phyloP scores from a whole-genome alignment of 345 rosid species.

The Eucalyptus rudis region DNA sequence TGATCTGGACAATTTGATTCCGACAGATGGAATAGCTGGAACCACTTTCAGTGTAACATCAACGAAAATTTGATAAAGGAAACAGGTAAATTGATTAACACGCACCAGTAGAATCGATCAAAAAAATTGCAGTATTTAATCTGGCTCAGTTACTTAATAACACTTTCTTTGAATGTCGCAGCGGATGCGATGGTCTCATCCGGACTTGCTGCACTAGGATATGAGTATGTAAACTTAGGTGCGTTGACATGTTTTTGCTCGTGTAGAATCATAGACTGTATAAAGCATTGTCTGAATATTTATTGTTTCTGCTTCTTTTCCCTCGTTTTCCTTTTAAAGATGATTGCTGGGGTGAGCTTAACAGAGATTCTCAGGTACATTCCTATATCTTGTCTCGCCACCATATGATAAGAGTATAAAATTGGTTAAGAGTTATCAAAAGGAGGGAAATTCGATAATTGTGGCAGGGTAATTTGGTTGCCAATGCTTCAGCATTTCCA shows the following conservation, averaged over 20 bases:
- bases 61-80: slow-evolving; percentile 30
- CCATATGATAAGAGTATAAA: neutral
- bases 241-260: neutral
- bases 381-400: neutral
- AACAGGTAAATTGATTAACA: slow-evolving; percentile 15
- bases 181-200: slow-evolving; percentile 49
- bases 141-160: neutral
- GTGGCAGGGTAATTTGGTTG: slow-evolving; percentile 27
- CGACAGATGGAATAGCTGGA: slow-evolving; percentile 55
- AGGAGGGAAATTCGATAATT: neutral
- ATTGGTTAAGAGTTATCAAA: neutral
- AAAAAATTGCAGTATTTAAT: neutral
- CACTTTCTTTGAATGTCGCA: neutral
- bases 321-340: neutral
- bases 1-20: neutral
- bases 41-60: slow-evolving; percentile 30
- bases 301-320: neutral
- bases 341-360: slow-evolving; percentile 43
- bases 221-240: slow-evolving; percentile 28
- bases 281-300: neutral
- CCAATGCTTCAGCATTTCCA: slow-evolving; percentile 29
- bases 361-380: slow-evolving; percentile 22
- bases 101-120: neutral
- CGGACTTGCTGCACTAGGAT: slow-evolving; percentile 28
- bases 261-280: neutral